Evolutionary conservation across 2,329 filamentous ascomycete genomes (phyloP).

Genomic region (Amauroascus niger): DNA sequence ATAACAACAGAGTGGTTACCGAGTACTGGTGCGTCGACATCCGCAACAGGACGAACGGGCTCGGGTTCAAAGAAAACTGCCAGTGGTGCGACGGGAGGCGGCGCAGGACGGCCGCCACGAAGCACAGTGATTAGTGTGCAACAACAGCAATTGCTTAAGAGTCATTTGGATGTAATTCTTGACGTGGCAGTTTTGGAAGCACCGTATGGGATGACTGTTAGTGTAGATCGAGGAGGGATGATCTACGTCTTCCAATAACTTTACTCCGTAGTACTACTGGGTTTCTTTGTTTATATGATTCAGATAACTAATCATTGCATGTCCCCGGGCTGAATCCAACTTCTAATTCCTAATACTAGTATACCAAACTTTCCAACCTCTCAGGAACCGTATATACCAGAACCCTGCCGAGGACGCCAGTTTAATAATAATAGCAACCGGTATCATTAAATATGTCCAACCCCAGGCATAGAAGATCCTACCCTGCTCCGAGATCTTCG

Average conservation of each 20-base stretch:
- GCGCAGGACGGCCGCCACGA: slow-evolving; percentile 47
- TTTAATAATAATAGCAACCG: too few relatives aligned
- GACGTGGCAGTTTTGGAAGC: slow-evolving; percentile 81
- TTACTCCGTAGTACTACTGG: neutral
- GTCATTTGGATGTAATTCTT: slow-evolving; percentile 76
- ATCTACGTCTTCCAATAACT: slow-evolving; percentile 69
- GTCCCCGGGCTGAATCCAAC: too few relatives aligned
- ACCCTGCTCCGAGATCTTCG: too few relatives aligned
- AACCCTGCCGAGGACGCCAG: too few relatives aligned
- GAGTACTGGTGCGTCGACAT: slow-evolving; percentile 27
- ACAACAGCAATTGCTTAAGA: slow-evolving; percentile 75
- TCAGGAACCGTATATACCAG: too few relatives aligned
- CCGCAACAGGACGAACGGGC: slow-evolving; percentile 22
- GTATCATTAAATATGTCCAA: too few relatives aligned
- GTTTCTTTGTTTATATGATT: too few relatives aligned
- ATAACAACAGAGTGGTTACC: slow-evolving; percentile 57
- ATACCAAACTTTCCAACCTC: too few relatives aligned
- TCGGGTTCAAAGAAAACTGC: slow-evolving; percentile 28
- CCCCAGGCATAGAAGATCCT: too few relatives aligned
- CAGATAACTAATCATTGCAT: too few relatives aligned
- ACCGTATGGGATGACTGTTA: slow-evolving; percentile 88
- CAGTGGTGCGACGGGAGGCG: slow-evolving; percentile 25
- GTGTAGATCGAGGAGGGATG: slow-evolving; percentile 77
- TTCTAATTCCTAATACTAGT: too few relatives aligned
- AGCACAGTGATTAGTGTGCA: slow-evolving; percentile 79